Evolutionary conservation across 2,329 filamentous ascomycete species (phyloP).

Genomic region (Cyclaneusma minus): DNA sequence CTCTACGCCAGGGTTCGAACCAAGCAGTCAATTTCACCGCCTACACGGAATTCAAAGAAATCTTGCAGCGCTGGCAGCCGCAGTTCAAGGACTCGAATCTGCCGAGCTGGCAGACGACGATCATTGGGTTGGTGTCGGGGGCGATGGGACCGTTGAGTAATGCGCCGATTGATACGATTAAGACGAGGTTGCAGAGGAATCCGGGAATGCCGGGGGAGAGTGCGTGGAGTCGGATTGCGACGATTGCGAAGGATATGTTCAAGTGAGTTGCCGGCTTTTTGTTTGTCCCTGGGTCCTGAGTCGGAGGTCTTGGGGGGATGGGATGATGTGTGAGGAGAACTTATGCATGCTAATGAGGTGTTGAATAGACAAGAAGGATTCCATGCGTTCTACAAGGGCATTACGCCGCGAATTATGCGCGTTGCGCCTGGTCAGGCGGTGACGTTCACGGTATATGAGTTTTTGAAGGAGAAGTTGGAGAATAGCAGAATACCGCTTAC

Average conservation of each 20-base stretch:
- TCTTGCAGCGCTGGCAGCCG: conserved; percentile 57
- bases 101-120: conserved; percentile 76
- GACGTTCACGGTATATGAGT: conserved; percentile 66
- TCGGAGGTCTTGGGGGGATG: neutral
- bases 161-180: conserved; percentile 97
- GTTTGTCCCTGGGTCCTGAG: neutral
- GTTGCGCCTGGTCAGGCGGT: conserved; percentile 88
- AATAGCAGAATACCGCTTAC: conserved; percentile 42
- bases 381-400: conserved; percentile 96
- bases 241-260: conserved; percentile 74
- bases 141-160: conserved; percentile 95
- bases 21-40: conserved; percentile 98
- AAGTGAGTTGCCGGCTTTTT: conserved; percentile 37
- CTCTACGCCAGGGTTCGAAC: conserved; percentile 86
- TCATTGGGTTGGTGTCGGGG: conserved; percentile 76
- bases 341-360: conserved; percentile 3
- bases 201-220: conserved; percentile 69
- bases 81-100: conserved; percentile 49
- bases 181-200: conserved; percentile 86
- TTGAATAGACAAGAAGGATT: conserved; percentile 66
- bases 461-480: conserved; percentile 57
- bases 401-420: conserved; percentile 93
- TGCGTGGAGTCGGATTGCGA: conserved; percentile 61
- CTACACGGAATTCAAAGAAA: conserved; percentile 83
- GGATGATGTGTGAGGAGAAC: neutral